Evolutionary conservation across 2,329 filamentous ascomycete genomes (phyloP), one percentile per base, ranked within the genome.

Genomic region (Exserohilum turcica): DNA sequence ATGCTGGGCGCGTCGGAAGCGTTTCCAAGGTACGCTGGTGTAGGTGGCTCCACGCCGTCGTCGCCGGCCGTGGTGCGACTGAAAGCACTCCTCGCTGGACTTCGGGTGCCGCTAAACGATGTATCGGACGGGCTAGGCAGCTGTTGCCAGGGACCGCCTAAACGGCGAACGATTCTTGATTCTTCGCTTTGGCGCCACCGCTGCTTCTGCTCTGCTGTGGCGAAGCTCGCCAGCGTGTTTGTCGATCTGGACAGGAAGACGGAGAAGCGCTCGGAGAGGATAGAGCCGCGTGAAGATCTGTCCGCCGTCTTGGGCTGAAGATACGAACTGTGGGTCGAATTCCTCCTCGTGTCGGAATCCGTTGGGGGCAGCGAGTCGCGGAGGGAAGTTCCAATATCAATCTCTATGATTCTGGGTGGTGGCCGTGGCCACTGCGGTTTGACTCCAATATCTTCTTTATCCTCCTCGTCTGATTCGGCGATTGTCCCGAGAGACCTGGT

Each of bases 161-260:
- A 43, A 9, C 62, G 61, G 10, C 52, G 48, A 24, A 66, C 48
- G 33, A 66, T 62, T 21, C 62, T 63, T 29, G 43, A 39, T 45
- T 65, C 56, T 48, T 66, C 60, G n/a, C 56, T 61, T 36, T 56
- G 51, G 42, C 63, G 61, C 63, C 63, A 65, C 28, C 51, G 43
- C 36, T 50, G 52, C 8, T 59, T 63, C 24, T 56, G 61, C 13
- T 58, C 53, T 44, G 50, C n/a, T 2, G 47, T 37, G 6, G 53
- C 44, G n/a, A 42, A 47, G 5, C 21, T 29, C 7, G 48, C 16
- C 13, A 50, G 13, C 6, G 39, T 44, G 28, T 24, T 33, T 15
- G 45, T 49, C 13, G 54, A 49, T 35, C 28, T 54, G 31, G 32
- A 24, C 45, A 57, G 43, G 28, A 57, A 27, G 0, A 31, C 33